Percentiles rank a stretch among this genome's conserved stretches.
These are phyloP conservation scores for Setaria viridis DNA, from an alignment of 202 grass and related monocot genomes.

Conservation along the genomic window DNA sequence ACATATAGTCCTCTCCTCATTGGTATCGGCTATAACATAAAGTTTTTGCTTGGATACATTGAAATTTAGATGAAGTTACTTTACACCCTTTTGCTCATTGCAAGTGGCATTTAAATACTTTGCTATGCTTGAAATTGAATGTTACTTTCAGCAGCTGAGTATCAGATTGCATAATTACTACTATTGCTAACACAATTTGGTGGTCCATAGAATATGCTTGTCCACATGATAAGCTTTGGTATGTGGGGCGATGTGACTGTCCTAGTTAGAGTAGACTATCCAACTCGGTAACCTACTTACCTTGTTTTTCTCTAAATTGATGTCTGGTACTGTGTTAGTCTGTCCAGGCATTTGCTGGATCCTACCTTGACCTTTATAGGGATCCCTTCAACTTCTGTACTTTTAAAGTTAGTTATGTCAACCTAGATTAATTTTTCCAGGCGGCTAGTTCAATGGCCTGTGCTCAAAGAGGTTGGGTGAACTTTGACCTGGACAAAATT, in stretches of 20 bases:
- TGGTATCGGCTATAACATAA: slow-evolving; percentile 23
- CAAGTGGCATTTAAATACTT: not conserved
- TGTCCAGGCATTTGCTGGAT: slow-evolving; percentile 15
- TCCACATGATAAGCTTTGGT: slow-evolving; percentile 16
- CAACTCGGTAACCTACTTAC: not conserved
- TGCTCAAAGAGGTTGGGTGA: slow-evolving; percentile 90
- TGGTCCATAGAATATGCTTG: not conserved
- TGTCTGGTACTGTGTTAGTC: not conserved
- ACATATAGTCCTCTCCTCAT: not conserved
- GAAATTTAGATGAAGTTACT: not conserved
- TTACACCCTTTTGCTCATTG: slow-evolving; percentile 2
- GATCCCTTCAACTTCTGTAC: slow-evolving; percentile 2
- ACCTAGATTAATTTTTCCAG: slow-evolving; percentile 51
- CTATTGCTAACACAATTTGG: slow-evolving; percentile 4
- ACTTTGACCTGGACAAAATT: slow-evolving; percentile 82
- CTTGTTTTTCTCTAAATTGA: not conserved
- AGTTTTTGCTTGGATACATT: slow-evolving; percentile 35
- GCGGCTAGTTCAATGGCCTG: slow-evolving; percentile 71
- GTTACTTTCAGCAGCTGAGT: not conserved
- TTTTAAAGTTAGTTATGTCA: slow-evolving; percentile 19
- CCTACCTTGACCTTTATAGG: slow-evolving; percentile 26
- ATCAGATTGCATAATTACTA: slow-evolving; percentile 4
- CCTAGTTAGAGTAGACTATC: not conserved
- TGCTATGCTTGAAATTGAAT: slow-evolving; percentile 29
- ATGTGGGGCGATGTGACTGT: not conserved